A percentile compares a stretch with the other conserved stretches of the same genome.
Evolutionary conservation across 1,139 yeast species (phyloP).

Genomic region (Sugiyamaella sp.): DNA sequence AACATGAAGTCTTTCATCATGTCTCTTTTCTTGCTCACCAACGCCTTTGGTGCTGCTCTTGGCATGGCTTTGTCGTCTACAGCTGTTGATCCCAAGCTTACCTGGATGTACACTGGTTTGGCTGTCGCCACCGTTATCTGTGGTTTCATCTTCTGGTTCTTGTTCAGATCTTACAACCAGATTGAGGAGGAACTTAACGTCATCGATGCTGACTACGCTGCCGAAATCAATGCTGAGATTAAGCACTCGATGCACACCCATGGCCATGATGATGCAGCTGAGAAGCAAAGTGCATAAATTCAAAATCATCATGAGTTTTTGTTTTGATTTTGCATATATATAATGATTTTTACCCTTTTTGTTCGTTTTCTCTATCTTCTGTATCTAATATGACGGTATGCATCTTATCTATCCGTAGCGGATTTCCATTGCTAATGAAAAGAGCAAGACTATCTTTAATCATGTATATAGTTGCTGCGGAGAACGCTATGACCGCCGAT

Average conservation of each 20-base stretch:
- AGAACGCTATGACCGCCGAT: too few relatives aligned
- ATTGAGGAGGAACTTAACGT: slow-evolving; percentile 64
- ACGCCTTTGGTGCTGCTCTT: slow-evolving; percentile 69
- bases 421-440: too few relatives aligned
- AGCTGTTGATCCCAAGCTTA: slow-evolving; percentile 66
- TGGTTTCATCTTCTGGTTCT: slow-evolving; percentile 64
- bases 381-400: background rate
- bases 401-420: background rate
- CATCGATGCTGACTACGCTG: slow-evolving; percentile 49
- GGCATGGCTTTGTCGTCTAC: slow-evolving; percentile 74
- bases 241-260: slow-evolving; percentile 19
- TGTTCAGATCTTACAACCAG: slow-evolving; percentile 58
- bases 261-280: background rate
- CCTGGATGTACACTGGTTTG: slow-evolving; percentile 67
- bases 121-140: slow-evolving; percentile 61
- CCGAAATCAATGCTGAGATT: slow-evolving; percentile 36
- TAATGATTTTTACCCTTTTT: slow-evolving; percentile 6
- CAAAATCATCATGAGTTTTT: background rate
- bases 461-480: too few relatives aligned
- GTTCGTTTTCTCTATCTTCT: slow-evolving; percentile 3
- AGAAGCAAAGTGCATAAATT: slow-evolving; percentile 8
- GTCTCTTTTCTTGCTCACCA: slow-evolving; percentile 62
- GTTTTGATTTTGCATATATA: slow-evolving; percentile 9
- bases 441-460: too few relatives aligned
- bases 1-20: slow-evolving; percentile 68